Base-by-base conservation (phyloP, 2,329 filamentous ascomycete genomes). In the Trichoderma afroharzianum region DNA sequence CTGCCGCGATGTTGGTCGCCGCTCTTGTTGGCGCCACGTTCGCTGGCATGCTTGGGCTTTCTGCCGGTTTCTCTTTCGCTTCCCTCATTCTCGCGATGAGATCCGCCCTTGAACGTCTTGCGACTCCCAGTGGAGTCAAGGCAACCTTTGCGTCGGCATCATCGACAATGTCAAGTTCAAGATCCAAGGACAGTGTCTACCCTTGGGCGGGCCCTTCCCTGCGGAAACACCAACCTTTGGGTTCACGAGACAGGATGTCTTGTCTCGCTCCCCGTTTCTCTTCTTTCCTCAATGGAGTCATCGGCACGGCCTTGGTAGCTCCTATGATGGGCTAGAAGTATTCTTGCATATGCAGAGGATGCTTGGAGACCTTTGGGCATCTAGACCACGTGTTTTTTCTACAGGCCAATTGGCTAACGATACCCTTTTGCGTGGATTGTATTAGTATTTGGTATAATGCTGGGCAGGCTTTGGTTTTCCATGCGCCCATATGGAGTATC, bases 341-440 rank as follows among this genome's bases (percentile, higher is more conserved):
- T 21, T 53, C n/a, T 57, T 43, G 47, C 59, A 36, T 30, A 24
- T 39, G 21, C 24, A 32, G 50, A 21, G 21, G 26, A 50, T 50
- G n/a, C 28, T n/a, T 47, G 1, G 33, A 18, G 36, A 63, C 21
- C n/a, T 26, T 53, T 47, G 70, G 30, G 32, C 30, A 58, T 55
- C 7, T 59, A 32, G 36, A 43, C 57, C 57, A 62, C 57, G 28
- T 26, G 28, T 62, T 28, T 61, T 36, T 69, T 62, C 39, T 62
- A 36, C 43, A 36, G 21, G 57, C 57, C 57, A 15, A 24, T 32
- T 32, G 63, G 63, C 58, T 53, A 57, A 30, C 28, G 63, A 68
- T 68, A 68, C 70, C 63, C 70, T 26, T 63, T 71, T 67, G 57
- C 26, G 43, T 68, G 55, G 58, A 68, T 57, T 26, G 18, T 32